Percentiles rank a stretch among this genome's conserved stretches.
Conservation (phyloP, 1,284 basidiomycete species). For the Rhizopogon hawkerae region DNA sequence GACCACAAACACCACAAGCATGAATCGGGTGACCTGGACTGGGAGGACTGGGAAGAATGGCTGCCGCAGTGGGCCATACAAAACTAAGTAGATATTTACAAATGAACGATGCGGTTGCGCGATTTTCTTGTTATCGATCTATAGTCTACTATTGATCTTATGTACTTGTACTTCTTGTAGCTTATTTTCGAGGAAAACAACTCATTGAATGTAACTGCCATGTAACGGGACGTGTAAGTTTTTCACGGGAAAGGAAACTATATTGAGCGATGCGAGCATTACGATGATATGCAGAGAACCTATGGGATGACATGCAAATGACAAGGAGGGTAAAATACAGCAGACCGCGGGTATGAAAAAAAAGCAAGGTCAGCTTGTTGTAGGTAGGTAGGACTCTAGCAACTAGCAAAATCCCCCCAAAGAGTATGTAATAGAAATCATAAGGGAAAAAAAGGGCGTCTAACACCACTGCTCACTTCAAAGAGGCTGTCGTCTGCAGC, state of each 20-base stretch:
- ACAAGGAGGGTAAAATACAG: slow-evolving; percentile 34
- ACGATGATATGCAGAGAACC: slow-evolving; percentile 28
- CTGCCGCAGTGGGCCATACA: slow-evolving; percentile 32
- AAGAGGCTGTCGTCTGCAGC: slow-evolving; percentile 36
- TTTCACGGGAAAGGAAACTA: slow-evolving; percentile 14
- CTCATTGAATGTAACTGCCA: neutral
- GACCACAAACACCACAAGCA: slow-evolving; percentile 18
- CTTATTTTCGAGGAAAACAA: too few relatives aligned
- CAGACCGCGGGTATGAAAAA: slow-evolving; percentile 30
- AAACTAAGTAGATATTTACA: slow-evolving; percentile 14
- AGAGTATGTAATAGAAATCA: slow-evolving; percentile 10
- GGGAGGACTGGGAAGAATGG: slow-evolving; percentile 59
- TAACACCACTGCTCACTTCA: slow-evolving; percentile 29
- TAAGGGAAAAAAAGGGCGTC: slow-evolving; percentile 8
- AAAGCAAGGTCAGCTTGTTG: slow-evolving; percentile 30
- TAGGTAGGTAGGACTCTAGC: slow-evolving; percentile 22
- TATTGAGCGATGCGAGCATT: slow-evolving; percentile 36
- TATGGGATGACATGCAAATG: slow-evolving; percentile 27
- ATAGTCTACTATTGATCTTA: too few relatives aligned
- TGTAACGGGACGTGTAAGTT: neutral
- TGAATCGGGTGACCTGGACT: slow-evolving; percentile 30
- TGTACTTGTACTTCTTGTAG: too few relatives aligned
- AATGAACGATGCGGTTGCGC: too few relatives aligned
- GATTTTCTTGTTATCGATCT: too few relatives aligned
- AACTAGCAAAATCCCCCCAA: slow-evolving; percentile 20